Base-by-base conservation (phyloP, 1,139 yeast species). In the Saccharomyces hybrid region DNA sequence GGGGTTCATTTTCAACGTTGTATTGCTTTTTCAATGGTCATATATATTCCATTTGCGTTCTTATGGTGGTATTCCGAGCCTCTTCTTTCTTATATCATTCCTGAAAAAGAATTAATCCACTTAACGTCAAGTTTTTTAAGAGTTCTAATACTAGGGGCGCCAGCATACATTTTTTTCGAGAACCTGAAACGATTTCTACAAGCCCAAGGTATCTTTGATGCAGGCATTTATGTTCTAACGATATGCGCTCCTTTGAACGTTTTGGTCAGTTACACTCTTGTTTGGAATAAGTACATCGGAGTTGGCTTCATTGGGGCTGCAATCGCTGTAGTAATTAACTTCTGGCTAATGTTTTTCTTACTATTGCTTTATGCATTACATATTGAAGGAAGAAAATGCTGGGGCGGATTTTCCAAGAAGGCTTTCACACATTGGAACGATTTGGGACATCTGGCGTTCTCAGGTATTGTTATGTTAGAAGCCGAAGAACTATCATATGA, bases 171-270 rank as follows among this genome's bases (percentile, higher is more conserved):
- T 30, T 71, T 87, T 47, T 90, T 90, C 70, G 97, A 91, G 69
- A 82, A 84, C 61, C 80, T 87, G 30, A 90, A 90, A 68, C 78
- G 96, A 58, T 90, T 82, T 65, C 71, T 91, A 56, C 97, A 90
- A 71, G 91, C 96, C 0, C 97, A 91, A 70, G 96, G 96, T 6
- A 87, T 89, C 27, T 90, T 88, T 73, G 95, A 88, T 63, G 97
- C 97, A 0, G 88, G 95, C 4, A 86, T 96, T 1, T 83, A 87
- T 31, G 86, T 89, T 5, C 72, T 90, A 47, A 75, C 88, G 49
- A 71, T 89, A 9, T 82, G 91, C 63, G 93, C 97, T 0, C 97
- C 97, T 0, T 62, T 87, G 28, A 89, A 91, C 69, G 78, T 87
- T 5, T 64, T 82, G 8, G 67, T 86, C 52, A 88, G 91, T 59